A percentile compares a stretch with the other conserved stretches of the same genome.
Evolutionary conservation across 192 early-diverging fungal species (phyloP).

Genomic region (Piromyces finnis): DNA sequence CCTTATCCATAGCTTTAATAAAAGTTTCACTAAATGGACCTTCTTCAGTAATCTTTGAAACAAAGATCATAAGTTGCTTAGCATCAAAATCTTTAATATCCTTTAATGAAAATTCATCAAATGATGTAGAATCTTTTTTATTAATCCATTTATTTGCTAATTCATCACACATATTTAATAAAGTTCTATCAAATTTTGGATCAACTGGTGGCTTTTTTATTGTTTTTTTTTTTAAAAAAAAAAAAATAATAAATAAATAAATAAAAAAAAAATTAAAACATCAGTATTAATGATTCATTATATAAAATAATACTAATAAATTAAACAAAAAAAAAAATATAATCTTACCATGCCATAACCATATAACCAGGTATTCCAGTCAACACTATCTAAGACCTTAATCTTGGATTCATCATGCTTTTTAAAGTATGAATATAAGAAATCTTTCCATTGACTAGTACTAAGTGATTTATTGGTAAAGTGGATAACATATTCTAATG

Average conservation of each 20-base stretch:
- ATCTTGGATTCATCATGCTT: slow-evolving; percentile 45
- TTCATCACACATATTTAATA: slow-evolving; percentile 59
- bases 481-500: slow-evolving; percentile 44
- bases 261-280: too few relatives aligned
- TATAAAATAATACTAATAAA: not conserved
- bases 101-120: slow-evolving; percentile 30
- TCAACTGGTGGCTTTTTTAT: slow-evolving; percentile 59
- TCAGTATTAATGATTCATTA: too few relatives aligned
- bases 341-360: slow-evolving; percentile 59
- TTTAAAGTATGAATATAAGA: slow-evolving; percentile 61
- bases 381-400: slow-evolving; percentile 53
- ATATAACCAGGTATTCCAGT: slow-evolving; percentile 82
- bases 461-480: slow-evolving; percentile 80
- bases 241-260: too few relatives aligned
- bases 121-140: slow-evolving; percentile 13
- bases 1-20: slow-evolving; percentile 46
- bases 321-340: too few relatives aligned
- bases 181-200: slow-evolving; percentile 67
- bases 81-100: slow-evolving; percentile 56
- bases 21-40: slow-evolving; percentile 34
- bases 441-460: slow-evolving; percentile 73
- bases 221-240: too few relatives aligned
- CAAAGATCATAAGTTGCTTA: slow-evolving; percentile 21
- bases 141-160: slow-evolving; percentile 60
- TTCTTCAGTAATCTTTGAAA: slow-evolving; percentile 26